Evolutionary conservation across 139 green algal genomes (phyloP).

Genomic region (Ostreobium quekettii): DNA sequence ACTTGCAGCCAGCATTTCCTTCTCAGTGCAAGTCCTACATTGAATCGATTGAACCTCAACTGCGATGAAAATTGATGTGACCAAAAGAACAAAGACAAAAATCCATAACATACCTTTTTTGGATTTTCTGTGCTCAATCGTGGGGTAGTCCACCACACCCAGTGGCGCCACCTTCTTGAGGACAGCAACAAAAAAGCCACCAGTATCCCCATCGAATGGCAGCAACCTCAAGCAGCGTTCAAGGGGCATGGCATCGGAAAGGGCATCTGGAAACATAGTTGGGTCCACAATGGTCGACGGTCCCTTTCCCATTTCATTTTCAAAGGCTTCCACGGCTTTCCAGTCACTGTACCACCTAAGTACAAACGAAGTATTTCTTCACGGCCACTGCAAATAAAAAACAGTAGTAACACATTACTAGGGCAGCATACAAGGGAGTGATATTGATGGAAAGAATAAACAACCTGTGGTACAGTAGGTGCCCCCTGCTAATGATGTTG

Average conservation of each 20-base stretch:
- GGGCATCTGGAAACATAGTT: slow-evolving; percentile 72
- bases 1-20: no score
- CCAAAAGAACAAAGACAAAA: slow-evolving; percentile 1
- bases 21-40: no score
- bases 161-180: slow-evolving; percentile 66
- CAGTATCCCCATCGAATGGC: slow-evolving; percentile 91
- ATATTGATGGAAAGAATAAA: background rate
- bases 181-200: slow-evolving; percentile 96
- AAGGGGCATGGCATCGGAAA: slow-evolving; percentile 57
- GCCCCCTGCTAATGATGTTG: no score
- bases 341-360: slow-evolving; percentile 50
- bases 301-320: no score
- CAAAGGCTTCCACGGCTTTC: slow-evolving; percentile 34
- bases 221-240: slow-evolving; percentile 93
- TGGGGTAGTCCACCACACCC: background rate
- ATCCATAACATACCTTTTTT: background rate
- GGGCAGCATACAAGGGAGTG: background rate
- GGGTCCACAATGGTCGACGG: slow-evolving; percentile 41
- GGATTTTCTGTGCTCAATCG: background rate
- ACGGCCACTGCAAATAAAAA: no score
- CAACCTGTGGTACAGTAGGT: no score
- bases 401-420: no score
- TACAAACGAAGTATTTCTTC: no score
- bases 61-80: no score
- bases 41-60: no score